Conservation (phyloP, 495 filamentous ascomycete genomes). For the Penicillium argentinense region DNA sequence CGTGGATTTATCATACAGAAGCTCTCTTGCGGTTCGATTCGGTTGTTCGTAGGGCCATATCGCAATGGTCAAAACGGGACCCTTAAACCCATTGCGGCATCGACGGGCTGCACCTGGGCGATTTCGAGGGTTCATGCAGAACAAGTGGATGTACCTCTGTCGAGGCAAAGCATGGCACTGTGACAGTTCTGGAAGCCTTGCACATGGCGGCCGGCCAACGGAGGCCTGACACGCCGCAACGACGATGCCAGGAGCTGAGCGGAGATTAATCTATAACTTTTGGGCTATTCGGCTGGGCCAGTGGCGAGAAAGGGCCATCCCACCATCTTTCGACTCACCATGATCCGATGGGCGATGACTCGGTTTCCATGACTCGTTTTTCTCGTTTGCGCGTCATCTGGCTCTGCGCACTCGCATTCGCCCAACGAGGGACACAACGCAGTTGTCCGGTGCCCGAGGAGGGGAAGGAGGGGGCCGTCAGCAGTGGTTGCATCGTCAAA, state of each 20-base stretch:
- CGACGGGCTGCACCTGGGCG: constrained; percentile 7
- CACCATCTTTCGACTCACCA: background rate
- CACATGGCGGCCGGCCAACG: constrained; percentile 30
- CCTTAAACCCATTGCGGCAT: constrained; percentile 6
- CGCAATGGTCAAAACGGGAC: too few species aligned
- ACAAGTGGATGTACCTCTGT: constrained; percentile 12
- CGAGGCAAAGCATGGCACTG: constrained; percentile 5
- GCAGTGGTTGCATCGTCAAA: constrained; percentile 9
- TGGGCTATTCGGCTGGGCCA: background rate
- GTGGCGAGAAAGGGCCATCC: background rate
- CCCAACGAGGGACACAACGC: constrained; percentile 10
- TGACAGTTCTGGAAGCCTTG: constrained; percentile 23
- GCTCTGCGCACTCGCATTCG: background rate
- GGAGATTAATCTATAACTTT: too few species aligned
- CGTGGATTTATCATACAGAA: too few species aligned
- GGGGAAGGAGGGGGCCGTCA: constrained; percentile 8
- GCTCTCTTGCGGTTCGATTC: too few species aligned
- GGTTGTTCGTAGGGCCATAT: constrained; percentile 12
- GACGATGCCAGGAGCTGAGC: constrained; percentile 2
- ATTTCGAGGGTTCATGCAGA: constrained; percentile 27
- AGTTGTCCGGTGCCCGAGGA: constrained; percentile 25
- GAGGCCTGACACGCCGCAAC: constrained; percentile 21
- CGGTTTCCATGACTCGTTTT: constrained; percentile 1
- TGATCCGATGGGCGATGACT: background rate
- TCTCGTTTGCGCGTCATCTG: background rate